Evolutionary conservation across 306 rosid genomes (phyloP).

Genomic region (Dalbergia cochinchinensis): DNA sequence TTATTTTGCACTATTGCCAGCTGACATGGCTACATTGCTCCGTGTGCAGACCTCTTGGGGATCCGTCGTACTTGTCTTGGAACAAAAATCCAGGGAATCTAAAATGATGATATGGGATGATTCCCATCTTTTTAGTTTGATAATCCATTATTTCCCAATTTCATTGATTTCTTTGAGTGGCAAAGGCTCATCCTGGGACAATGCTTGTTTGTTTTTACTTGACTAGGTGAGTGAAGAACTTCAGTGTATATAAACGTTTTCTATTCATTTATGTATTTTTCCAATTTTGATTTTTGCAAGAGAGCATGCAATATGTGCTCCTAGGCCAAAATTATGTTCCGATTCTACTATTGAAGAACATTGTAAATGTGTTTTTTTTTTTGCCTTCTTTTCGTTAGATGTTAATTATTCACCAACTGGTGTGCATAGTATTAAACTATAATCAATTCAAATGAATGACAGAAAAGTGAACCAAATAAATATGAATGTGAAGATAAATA

Average conservation of each 20-base stretch:
- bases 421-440: no score
- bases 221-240: conserved; percentile 27
- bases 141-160: conserved; percentile 16
- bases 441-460: not conserved
- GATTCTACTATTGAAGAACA: not conserved
- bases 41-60: conserved; percentile 89
- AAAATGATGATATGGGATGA: conserved; percentile 34
- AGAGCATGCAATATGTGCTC: not conserved
- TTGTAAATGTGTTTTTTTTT: not conserved
- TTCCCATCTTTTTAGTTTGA: conserved; percentile 2
- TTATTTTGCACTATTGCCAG: not conserved
- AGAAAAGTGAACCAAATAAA: not conserved
- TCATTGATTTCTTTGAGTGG: not conserved
- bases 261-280: not conserved
- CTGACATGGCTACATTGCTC: conserved; percentile 44
- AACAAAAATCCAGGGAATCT: conserved; percentile 61
- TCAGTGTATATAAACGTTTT: conserved; percentile 41
- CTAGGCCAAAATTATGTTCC: not conserved
- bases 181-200: conserved; percentile 32
- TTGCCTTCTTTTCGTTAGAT: no score
- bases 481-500: no score
- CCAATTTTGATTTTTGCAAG: conserved; percentile 15
- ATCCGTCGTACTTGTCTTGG: conserved; percentile 92
- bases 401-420: no score
- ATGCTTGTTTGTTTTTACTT: conserved; percentile 14